Conservation (phyloP, 208 protist genomes). For the Crithidia mellificae region DNA sequence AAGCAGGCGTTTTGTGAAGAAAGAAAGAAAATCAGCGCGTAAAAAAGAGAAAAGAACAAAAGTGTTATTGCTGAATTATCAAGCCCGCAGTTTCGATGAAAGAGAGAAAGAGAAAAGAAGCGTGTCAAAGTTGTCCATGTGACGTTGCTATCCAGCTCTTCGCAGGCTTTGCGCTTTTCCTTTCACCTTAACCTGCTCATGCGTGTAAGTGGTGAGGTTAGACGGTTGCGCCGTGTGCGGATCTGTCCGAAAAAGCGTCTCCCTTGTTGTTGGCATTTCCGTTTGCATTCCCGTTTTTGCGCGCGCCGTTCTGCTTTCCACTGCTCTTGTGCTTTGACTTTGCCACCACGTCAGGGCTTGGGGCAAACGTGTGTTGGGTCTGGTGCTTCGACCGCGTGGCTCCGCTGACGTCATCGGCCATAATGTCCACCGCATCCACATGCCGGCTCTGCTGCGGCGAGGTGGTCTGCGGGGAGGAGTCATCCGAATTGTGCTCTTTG, state of each 20-base stretch:
- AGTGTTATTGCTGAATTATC: no score
- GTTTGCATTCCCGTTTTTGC: background rate
- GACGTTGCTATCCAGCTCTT: no score
- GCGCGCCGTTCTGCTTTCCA: background rate
- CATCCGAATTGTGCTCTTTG: background rate
- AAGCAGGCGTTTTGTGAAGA: background rate
- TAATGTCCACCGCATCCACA: slow-evolving; percentile 7
- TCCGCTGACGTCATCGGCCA: background rate
- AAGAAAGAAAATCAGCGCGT: background rate
- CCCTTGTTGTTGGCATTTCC: slow-evolving; percentile 5
- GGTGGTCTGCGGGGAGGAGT: background rate
- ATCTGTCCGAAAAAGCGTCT: background rate
- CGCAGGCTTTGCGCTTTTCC: background rate
- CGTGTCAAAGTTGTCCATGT: no score
- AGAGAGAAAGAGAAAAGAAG: background rate
- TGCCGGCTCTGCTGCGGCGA: background rate
- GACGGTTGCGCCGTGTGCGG: background rate
- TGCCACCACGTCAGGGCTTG: background rate
- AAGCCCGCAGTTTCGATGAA: no score
- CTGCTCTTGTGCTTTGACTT: background rate
- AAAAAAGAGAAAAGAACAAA: no score
- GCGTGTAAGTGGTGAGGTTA: background rate
- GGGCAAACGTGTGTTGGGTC: background rate
- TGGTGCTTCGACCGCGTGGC: background rate
- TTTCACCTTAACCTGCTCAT: background rate